Evolutionary conservation across 768 basidiomycete species (phyloP).

Genomic region (Lentinula lateritia): DNA sequence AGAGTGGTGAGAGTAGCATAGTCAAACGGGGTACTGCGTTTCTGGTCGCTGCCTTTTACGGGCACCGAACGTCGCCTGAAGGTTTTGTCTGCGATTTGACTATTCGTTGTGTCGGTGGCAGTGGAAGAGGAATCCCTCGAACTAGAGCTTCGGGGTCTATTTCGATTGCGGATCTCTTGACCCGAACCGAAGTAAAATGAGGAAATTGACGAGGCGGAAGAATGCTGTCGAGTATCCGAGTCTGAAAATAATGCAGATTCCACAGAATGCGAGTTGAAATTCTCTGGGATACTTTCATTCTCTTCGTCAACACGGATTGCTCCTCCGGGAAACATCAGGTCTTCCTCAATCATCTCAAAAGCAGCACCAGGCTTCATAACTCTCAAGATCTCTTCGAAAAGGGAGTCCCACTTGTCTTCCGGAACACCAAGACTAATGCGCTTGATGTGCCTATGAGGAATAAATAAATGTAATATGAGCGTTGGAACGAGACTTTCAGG

Average conservation of each 20-base stretch:
- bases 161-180: neutral
- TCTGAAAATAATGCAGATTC: neutral
- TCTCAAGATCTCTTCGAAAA: conserved; percentile 65
- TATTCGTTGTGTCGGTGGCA: neutral
- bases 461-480: neutral
- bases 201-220: neutral
- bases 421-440: conserved; percentile 71
- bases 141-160: neutral
- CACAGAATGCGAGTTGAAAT: neutral
- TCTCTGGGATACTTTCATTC: conserved; percentile 1
- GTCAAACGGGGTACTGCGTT: neutral
- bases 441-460: conserved; percentile 58
- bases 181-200: neutral
- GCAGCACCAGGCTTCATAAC: conserved; percentile 74
- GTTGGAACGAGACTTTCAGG: neutral
- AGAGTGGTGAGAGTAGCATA: neutral
- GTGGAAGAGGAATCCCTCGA: neutral
- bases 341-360: conserved; percentile 74
- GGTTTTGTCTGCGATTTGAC: neutral
- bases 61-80: neutral
- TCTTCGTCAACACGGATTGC: conserved; percentile 25
- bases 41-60: neutral
- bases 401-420: conserved; percentile 70
- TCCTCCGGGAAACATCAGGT: conserved; percentile 62
- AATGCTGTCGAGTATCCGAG: neutral